A percentile compares a stretch with the other conserved stretches of the same genome.
These are phyloP conservation scores for Trichosanthes cucumerina DNA, from an alignment of 306 rosid species.

Conservation along the genomic window DNA sequence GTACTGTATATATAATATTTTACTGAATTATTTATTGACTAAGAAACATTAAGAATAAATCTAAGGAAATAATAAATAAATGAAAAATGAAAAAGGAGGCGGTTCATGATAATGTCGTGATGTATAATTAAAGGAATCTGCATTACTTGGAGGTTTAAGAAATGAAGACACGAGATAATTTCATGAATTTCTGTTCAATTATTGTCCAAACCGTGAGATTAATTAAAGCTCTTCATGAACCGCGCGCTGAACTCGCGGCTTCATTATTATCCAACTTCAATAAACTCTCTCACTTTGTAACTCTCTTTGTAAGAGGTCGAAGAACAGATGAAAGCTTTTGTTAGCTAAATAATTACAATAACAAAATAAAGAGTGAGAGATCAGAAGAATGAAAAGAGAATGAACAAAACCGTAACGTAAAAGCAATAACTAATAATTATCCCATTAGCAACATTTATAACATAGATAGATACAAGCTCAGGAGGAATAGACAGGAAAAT, in stretches of 20 bases:
- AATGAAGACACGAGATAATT: background rate
- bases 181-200: background rate
- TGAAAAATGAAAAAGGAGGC: background rate
- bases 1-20: background rate
- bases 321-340: background rate
- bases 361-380: background rate
- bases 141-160: background rate
- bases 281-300: background rate
- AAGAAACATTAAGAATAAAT: background rate
- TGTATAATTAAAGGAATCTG: background rate
- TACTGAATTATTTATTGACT: background rate
- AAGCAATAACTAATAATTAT: too few relatives aligned
- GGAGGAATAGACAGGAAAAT: constrained; percentile 14
- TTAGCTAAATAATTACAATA: background rate
- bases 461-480: constrained; percentile 8
- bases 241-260: background rate
- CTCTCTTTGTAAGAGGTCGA: background rate
- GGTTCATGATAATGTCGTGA: background rate
- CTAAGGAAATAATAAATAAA: background rate
- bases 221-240: background rate
- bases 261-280: background rate
- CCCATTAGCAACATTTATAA: too few relatives aligned
- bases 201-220: background rate
- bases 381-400: background rate
- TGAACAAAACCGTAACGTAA: background rate